Percentiles rank a stretch among this genome's conserved stretches.
Evolutionary conservation across 2,329 filamentous ascomycete species (phyloP).

Genomic region (Claviceps africana): DNA sequence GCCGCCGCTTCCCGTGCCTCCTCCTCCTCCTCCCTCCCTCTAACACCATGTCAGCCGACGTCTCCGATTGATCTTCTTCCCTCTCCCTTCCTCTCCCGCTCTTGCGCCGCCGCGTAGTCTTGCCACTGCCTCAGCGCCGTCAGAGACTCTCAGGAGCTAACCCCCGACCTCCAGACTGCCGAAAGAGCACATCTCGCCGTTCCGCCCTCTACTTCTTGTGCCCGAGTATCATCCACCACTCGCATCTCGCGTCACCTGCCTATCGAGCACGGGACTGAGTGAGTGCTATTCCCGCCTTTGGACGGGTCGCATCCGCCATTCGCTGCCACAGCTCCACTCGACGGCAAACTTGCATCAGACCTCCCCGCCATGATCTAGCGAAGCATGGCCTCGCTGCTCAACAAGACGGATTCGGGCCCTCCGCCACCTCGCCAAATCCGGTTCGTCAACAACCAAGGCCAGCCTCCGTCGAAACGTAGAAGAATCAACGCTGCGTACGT

Average conservation of each 20-base stretch:
- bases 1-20: not conserved
- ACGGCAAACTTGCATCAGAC: not conserved
- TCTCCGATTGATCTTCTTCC: conserved; percentile 1
- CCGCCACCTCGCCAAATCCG: conserved; percentile 47
- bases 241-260: not conserved
- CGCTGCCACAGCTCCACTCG: not conserved
- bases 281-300: not conserved
- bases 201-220: not conserved
- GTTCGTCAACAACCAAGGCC: conserved; percentile 71
- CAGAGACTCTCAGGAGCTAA: not conserved
- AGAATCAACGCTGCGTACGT: conserved; percentile 67
- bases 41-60: conserved; percentile 6
- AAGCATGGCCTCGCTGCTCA: conserved; percentile 33
- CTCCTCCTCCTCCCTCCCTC: not conserved
- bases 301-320: not conserved
- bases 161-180: not conserved
- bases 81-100: not conserved
- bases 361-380: conserved; percentile 20
- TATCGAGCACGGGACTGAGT: not conserved
- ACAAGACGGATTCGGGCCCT: conserved; percentile 22
- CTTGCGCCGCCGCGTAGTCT: too few species aligned
- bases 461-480: conserved; percentile 64
- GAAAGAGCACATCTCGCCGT: not conserved
- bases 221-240: conserved; percentile 1
- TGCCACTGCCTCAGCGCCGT: not conserved